Percentiles rank a stretch among this genome's conserved stretches.
Conservation (phyloP, 1,284 basidiomycete species). For the Takashimella tepidaria region DNA sequence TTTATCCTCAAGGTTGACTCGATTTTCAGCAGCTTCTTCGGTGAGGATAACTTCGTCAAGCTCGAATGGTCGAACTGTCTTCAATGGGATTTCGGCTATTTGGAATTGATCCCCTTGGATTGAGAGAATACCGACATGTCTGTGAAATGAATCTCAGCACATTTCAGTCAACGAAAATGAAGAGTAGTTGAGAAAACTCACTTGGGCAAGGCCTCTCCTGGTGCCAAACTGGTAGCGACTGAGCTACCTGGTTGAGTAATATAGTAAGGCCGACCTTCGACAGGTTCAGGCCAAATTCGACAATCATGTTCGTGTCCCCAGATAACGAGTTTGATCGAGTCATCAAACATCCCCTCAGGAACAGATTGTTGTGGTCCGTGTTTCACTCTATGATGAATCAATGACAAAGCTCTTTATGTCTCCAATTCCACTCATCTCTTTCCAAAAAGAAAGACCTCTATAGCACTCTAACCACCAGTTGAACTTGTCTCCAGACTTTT, state of each 20-base stretch:
- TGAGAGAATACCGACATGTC: conserved; percentile 79
- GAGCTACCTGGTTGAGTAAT: conserved; percentile 94
- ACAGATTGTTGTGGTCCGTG: conserved; percentile 90
- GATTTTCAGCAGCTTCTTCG: conserved; percentile 62
- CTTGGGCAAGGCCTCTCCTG: conserved; percentile 86
- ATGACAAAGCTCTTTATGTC: too few relatives aligned
- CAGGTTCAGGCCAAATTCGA: conserved; percentile 80
- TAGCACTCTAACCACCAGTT: too few relatives aligned
- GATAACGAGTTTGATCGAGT: conserved; percentile 85
- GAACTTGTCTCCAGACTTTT: background rate
- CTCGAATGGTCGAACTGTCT: conserved; percentile 93
- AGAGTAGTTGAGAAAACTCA: conserved; percentile 42
- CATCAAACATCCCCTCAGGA: conserved; percentile 95
- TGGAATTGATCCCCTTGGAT: conserved; percentile 83
- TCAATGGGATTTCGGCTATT: conserved; percentile 75
- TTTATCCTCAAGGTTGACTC: conserved; percentile 69
- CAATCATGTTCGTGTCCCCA: conserved; percentile 99
- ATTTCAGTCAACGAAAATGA: background rate
- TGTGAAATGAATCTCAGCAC: too few relatives aligned
- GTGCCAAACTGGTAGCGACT: conserved; percentile 86
- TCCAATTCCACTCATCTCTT: too few relatives aligned
- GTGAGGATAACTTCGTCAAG: conserved; percentile 73
- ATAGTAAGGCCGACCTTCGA: conserved; percentile 84
- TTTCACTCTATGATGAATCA: conserved; percentile 85
- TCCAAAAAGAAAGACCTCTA: too few relatives aligned